Evolutionary conservation across 2,329 filamentous ascomycete species (phyloP), one percentile per base, ranked within the genome.

Genomic region (Dothiorella sarmentorum): DNA sequence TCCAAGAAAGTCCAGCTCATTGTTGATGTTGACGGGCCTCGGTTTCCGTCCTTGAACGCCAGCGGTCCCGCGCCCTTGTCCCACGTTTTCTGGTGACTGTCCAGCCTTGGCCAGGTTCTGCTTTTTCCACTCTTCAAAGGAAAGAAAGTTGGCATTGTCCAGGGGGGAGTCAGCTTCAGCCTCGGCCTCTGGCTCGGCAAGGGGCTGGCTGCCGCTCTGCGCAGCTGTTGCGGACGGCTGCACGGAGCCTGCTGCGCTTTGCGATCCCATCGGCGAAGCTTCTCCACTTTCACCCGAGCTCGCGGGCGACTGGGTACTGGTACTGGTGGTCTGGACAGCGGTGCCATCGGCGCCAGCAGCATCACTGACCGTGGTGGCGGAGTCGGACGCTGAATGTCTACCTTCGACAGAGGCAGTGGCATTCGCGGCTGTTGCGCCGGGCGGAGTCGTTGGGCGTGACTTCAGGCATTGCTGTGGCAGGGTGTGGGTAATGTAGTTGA

Each of bases 121-220:
- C 68, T 88, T 90, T 76, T 96, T 97, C 94, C 94, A 99, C 67
- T 97, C 93, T 71, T 97, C 94, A 66, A 99, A 99, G 0, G 94
- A 97, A 66, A 97, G 85, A 71, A 97, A 97, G 6, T 91, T 87
- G 44, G 87, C 83, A 64, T 90, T 89, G 67, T 90, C 87, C 10
- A 88, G 78, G 0, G 83, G 80, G 2, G 85, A 86, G 47, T 89
- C 88, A 5, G 80, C 78, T 59, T 89, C 86, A 15, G 78, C 69
- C 57, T 85, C 81, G 15, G 74, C 66, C 11, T 76, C 68, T 15
- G 69, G 42, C 35, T 47, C 33, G 44, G 20, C 26, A 15, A 44
- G n/a, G 4, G 7, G 27, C 15, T 20, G 49, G 35, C 15, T n/a
- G 17, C 20, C 33, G 33, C 20, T 35, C 4, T 44, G 27, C 18